Evolutionary conservation across 306 rosid species (phyloP), one percentile per base, ranked within the genome.

Genomic region (Boehmeria nivea): DNA sequence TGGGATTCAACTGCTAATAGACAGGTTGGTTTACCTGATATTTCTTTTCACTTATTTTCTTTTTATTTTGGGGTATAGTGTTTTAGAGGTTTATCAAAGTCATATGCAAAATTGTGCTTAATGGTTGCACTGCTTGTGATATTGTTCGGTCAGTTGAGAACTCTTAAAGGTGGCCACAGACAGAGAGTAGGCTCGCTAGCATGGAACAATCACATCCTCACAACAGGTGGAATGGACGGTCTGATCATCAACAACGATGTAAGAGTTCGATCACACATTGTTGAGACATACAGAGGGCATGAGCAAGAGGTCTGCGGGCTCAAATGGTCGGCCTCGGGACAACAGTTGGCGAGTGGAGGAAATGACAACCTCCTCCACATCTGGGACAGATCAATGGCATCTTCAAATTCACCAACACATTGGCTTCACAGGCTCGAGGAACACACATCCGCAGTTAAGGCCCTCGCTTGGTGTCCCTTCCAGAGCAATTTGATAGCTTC

Each of bases 381-480:
- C 36, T 79, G 95, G 94, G 95, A 84, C 58, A 72, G 82, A 58
- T 71, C 93, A 11, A 42, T 27, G 56, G 73, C 77, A 22, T 76
- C 93, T 53, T 74, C 87, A 1, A 81, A 68, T 55, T 77, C 87
- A 27, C 51, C 70, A 0, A 81, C 87, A 1, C 83, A 69, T 26
- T 87, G 94, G 94, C 87, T 87, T 65, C 94, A 84, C 74, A 77
- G 85, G 67, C 69, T 84, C 39, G 83, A 74, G 50, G 87, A 84
- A 25, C 94, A 84, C 40, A 75, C 71, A 2, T 84, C 94, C 42
- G 89, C 89, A 0, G 94, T 87, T 4, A 84, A 81, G 61, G 95
- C 95, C 56, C 85, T 87, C 0, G 87, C 85, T 43, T 87, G 94
- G 96, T 87, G 94, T 38, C 94, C 96, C 3, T 87, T 87, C 73